phyloP scores from a whole-genome alignment of 805 yeast genomes.

The Diddensiella transvaalensis region DNA sequence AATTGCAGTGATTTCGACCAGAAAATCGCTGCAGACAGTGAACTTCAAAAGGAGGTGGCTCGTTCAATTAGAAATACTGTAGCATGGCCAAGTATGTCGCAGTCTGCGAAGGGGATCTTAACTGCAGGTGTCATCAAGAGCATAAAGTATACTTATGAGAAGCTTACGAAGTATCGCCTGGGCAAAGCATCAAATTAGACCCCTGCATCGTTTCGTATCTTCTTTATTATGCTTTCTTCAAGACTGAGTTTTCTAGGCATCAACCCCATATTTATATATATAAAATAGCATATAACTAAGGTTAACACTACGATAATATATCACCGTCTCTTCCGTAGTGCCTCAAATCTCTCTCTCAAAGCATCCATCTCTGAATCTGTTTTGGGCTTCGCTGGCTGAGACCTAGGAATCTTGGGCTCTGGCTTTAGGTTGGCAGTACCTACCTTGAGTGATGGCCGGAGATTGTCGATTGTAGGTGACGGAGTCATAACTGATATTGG shows the following conservation, averaged over 20 bases:
- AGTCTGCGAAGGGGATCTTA: conserved; percentile 75
- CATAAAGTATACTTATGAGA: conserved; percentile 71
- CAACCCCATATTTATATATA: background rate
- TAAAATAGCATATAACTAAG: background rate
- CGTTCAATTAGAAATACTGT: conserved; percentile 54
- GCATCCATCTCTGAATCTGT: conserved; percentile 53
- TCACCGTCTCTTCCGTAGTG: conserved; percentile 45
- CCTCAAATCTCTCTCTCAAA: conserved; percentile 70
- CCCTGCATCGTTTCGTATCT: too few relatives aligned
- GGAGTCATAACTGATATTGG: conserved; percentile 34
- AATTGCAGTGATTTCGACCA: conserved; percentile 38
- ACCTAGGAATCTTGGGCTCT: conserved; percentile 4
- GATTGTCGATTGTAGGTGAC: conserved; percentile 32
- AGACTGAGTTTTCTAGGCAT: too few relatives aligned
- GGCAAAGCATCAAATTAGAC: too few relatives aligned
- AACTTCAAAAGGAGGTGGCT: conserved; percentile 36
- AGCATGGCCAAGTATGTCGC: conserved; percentile 64
- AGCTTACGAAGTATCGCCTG: conserved; percentile 40
- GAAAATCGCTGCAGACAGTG: conserved; percentile 42
- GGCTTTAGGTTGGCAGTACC: conserved; percentile 6
- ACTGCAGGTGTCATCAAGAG: conserved; percentile 82
- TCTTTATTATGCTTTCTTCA: too few relatives aligned
- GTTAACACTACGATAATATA: background rate
- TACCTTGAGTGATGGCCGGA: conserved; percentile 27
- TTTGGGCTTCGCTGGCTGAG: conserved; percentile 14